A percentile compares a stretch with the other conserved stretches of the same genome.
These are phyloP conservation scores for Sambucus nigra DNA, from an alignment of 129 eudicot species.

Conservation along the genomic window DNA sequence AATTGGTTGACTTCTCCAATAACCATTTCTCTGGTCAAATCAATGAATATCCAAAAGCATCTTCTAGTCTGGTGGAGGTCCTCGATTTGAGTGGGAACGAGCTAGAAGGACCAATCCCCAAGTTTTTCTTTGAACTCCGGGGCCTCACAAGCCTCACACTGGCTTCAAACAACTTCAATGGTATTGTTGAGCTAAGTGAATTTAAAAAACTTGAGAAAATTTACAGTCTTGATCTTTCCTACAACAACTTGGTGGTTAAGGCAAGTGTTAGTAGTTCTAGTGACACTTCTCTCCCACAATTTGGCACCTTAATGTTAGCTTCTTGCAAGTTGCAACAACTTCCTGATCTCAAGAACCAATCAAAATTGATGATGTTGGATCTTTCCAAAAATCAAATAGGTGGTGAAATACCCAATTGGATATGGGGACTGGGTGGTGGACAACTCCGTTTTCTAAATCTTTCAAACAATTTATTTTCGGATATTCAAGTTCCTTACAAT, in stretches of 20 bases:
- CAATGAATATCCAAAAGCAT: constrained; percentile 1
- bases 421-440: constrained; percentile 38
- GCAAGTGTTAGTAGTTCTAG: constrained; percentile 5
- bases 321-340: constrained; percentile 42
- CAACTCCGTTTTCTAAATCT: constrained; percentile 29
- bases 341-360: constrained; percentile 44
- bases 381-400: constrained; percentile 58
- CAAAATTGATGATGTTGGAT: constrained; percentile 29
- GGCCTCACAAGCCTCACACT: constrained; percentile 34
- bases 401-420: constrained; percentile 64
- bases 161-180: constrained; percentile 42
- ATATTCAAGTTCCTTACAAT: constrained; percentile 24
- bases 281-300: constrained; percentile 21
- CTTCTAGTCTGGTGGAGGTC: constrained; percentile 19
- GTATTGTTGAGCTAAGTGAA: constrained; percentile 18
- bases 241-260: constrained; percentile 38
- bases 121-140: constrained; percentile 36
- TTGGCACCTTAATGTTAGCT: constrained; percentile 43
- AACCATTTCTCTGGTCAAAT: constrained; percentile 34
- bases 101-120: constrained; percentile 42
- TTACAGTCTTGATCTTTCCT: constrained; percentile 51
- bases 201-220: constrained; percentile 32
- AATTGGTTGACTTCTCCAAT: constrained; percentile 24
- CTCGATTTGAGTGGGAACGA: constrained; percentile 46
- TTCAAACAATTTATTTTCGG: constrained; percentile 32